Conservation (phyloP, 2,329 filamentous ascomycete genomes). For the Orbilia brochopaga region DNA sequence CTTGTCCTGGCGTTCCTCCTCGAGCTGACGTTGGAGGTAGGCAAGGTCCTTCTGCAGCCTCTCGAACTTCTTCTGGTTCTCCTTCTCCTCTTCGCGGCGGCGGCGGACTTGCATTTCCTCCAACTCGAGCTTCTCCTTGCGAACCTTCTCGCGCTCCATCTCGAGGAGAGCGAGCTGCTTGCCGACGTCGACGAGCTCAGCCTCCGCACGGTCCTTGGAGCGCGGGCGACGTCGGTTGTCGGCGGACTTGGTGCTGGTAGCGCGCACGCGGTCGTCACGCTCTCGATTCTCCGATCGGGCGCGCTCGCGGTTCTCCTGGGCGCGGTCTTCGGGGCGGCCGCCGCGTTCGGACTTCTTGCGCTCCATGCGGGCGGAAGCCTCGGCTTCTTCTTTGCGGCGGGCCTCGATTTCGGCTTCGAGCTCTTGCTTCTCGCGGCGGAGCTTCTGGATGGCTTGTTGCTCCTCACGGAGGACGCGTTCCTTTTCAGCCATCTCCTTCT, state of each 20-base stretch:
- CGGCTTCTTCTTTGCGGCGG: slow-evolving; percentile 29
- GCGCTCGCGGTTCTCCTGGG: slow-evolving; percentile 22
- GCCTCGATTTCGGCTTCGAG: slow-evolving; percentile 40
- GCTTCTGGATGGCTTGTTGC: slow-evolving; percentile 37
- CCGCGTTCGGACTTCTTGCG: slow-evolving; percentile 43
- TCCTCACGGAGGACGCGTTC: slow-evolving; percentile 25
- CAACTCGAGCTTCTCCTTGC: slow-evolving; percentile 43
- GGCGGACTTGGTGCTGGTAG: slow-evolving; percentile 42
- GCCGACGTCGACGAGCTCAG: slow-evolving; percentile 45
- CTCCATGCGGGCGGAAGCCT: slow-evolving; percentile 43
- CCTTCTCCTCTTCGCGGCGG: slow-evolving; percentile 40
- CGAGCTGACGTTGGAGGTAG: slow-evolving; percentile 36
- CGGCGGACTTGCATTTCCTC: slow-evolving; percentile 35
- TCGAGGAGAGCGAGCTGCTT: slow-evolving; percentile 49
- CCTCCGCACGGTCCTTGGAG: slow-evolving; percentile 46
- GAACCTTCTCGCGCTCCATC: slow-evolving; percentile 44
- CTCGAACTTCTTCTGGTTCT: slow-evolving; percentile 48
- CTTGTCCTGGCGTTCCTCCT: slow-evolving; percentile 44
- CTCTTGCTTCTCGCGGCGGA: slow-evolving; percentile 31
- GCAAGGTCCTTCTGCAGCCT: slow-evolving; percentile 43
- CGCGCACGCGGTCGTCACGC: slow-evolving; percentile 34
- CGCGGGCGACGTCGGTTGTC: slow-evolving; percentile 39
- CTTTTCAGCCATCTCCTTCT: slow-evolving; percentile 44
- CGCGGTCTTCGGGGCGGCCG: slow-evolving; percentile 38
- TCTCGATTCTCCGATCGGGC: slow-evolving; percentile 34